Base-by-base conservation (phyloP, 208 protist species). In the Naegleria lovaniensis region DNA sequence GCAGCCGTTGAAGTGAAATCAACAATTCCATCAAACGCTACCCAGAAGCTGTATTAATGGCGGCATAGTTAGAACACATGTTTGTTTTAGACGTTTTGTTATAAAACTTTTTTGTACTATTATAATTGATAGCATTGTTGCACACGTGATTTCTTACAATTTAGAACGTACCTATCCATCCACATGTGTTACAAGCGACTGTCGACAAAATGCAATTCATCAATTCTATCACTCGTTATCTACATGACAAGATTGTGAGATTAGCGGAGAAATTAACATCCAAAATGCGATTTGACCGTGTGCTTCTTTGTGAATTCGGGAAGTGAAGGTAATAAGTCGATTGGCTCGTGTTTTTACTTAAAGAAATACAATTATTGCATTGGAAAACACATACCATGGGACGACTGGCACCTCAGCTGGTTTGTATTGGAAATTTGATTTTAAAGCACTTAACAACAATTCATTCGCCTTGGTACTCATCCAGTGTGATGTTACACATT, bases 221-320 rank as follows among this genome's bases (percentile, higher is more conserved):
- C 40, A 93, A 94, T 93, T 92, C 92, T n/a, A 96, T 92, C 90
- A 96, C 94, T 33, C 91, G 95, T 36, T 96, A 95, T 88, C 89
- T 96, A 33, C 92, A 90, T 83, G 33, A 33, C 51, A 90, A 48
- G 13, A n/a, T 92, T 29, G 91, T 92, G 22, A 39, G 11, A 33
- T 93, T 92, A 13, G 93, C 93, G 5, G 76, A 93, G 33, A 84
- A 90, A 79, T 91, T 95, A 39, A 59, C 91, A 19, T 84, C 25
- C 5, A 93, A 89, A 39, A 55, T 95, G 25, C 5, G n/a, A 51
- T 90, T 39, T 84, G 22, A 11, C 9, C 2, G 38, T 91, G 16
- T 91, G 90, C 40, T 94, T 92, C 90, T 94, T 95, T 58, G 92
- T 93, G 79, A 95, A 95, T 90, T 93, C 92, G 3, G 94, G 94